Percentiles rank a stretch among this genome's conserved stretches.
phyloP scores from a whole-genome alignment of 2,329 filamentous ascomycete species.

The Penicillium sp. region DNA sequence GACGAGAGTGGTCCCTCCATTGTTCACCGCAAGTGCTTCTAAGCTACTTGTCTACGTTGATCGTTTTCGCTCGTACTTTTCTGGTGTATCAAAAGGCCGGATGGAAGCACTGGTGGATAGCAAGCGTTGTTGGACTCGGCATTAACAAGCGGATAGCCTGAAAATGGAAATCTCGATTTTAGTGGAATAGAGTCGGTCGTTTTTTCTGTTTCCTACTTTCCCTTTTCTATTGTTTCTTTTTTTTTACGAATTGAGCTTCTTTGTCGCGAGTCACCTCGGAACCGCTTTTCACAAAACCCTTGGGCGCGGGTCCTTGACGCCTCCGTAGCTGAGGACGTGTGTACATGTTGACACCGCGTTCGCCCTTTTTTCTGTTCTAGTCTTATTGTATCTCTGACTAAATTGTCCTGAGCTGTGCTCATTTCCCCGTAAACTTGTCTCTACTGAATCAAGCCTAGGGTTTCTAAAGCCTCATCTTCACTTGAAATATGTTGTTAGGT shows the following conservation, averaged over 20 bases:
- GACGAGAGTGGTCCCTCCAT: slow-evolving; percentile 99
- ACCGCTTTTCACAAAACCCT: slow-evolving; percentile 2
- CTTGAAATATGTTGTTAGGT: too few species aligned
- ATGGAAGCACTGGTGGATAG: slow-evolving; percentile 38
- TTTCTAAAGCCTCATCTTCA: too few species aligned
- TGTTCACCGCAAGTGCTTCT: slow-evolving; percentile 99
- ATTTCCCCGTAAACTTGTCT: not conserved
- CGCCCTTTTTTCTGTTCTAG: slow-evolving; percentile 18
- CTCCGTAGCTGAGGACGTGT: slow-evolving; percentile 17
- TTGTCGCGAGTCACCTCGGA: slow-evolving; percentile 5
- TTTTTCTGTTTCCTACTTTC: slow-evolving; percentile 22
- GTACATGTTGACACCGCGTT: slow-evolving; percentile 23
- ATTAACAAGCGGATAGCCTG: slow-evolving; percentile 42
- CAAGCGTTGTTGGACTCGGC: slow-evolving; percentile 40
- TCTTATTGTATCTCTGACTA: slow-evolving; percentile 21
- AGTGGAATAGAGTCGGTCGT: slow-evolving; percentile 43
- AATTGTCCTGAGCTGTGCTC: slow-evolving; percentile 16
- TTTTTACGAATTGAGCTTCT: slow-evolving; percentile 4
- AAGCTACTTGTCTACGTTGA: slow-evolving; percentile 53
- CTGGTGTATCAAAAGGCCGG: slow-evolving; percentile 45
- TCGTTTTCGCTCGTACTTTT: slow-evolving; percentile 41
- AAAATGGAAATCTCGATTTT: slow-evolving; percentile 42
- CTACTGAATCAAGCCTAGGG: not conserved
- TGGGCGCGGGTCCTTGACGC: slow-evolving; percentile 3
- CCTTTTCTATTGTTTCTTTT: slow-evolving; percentile 16